Conservation (phyloP, 2,329 filamentous ascomycete genomes). For the Tricladium varicosporioides region DNA sequence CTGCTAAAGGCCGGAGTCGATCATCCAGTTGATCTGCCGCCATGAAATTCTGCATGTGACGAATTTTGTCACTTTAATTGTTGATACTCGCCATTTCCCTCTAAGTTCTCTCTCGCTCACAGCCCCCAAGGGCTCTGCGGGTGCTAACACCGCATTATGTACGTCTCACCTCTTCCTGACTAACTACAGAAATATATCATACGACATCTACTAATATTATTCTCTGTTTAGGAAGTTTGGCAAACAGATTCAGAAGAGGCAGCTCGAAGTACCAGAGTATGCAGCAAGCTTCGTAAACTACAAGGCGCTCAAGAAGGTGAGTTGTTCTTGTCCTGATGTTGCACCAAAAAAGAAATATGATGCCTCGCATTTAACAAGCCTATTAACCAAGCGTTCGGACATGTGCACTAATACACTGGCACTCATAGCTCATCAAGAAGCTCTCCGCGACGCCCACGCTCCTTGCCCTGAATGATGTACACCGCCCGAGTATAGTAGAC, state of each 20-base stretch:
- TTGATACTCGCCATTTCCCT: slow-evolving; percentile 15
- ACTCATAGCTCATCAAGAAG: slow-evolving; percentile 86
- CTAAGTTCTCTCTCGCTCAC: slow-evolving; percentile 16
- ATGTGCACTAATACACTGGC: slow-evolving; percentile 32
- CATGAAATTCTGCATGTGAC: slow-evolving; percentile 27
- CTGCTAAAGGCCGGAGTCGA: not conserved
- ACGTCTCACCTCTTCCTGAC: slow-evolving; percentile 19
- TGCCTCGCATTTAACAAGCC: slow-evolving; percentile 8
- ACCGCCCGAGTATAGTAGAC: slow-evolving; percentile 54
- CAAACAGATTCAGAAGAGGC: slow-evolving; percentile 98
- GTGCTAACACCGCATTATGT: slow-evolving; percentile 32
- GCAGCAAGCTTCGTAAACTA: slow-evolving; percentile 99
- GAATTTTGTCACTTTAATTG: slow-evolving; percentile 9
- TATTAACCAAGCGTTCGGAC: slow-evolving; percentile 17
- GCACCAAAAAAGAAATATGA: slow-evolving; percentile 19
- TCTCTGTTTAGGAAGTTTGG: slow-evolving; percentile 83
- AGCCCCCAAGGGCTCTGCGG: slow-evolving; percentile 26
- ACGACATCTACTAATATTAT: slow-evolving; percentile 13
- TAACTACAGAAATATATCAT: not conserved
- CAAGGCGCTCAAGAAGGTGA: slow-evolving; percentile 97
- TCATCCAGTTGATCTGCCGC: slow-evolving; percentile 9
- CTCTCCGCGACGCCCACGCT: slow-evolving; percentile 88
- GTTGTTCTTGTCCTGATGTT: slow-evolving; percentile 23
- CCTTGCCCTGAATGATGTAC: slow-evolving; percentile 67
- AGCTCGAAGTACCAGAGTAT: slow-evolving; percentile 99